Base-by-base conservation (phyloP, 192 early-diverging fungal species). In the Backusella tarrabulga region DNA sequence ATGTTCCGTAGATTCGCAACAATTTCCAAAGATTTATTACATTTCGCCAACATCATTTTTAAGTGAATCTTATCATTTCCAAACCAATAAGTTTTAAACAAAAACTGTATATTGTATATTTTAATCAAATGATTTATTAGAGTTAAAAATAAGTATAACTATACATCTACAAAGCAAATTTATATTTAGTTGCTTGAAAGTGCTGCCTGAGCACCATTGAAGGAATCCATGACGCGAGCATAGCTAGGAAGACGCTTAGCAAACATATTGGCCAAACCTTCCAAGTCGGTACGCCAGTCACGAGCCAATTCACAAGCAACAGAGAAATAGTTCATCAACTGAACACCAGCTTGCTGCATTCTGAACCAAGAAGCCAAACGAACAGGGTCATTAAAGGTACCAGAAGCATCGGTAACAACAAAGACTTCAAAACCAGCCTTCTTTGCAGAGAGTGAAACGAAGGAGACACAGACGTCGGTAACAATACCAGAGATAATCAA, bases 391-490 rank as follows among this genome's bases (percentile, higher is more conserved):
- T 73, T 72, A 71, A 81, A 81, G 23, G 79, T 74, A 68, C 79
- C 79, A 46, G 79, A 81, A 34, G 79, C 79, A 77, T 81, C 79
- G 14, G 72, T 77, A 72, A 77, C 79, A 52, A 73, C 79, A 72
- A 77, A 81, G 15, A 81, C 79, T 29, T 81, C 69, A 54, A 73
- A 81, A 52, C 79, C 79, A 68, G 76, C 79, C 34, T 69, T 70
- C 76, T 77, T 81, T 60, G 79, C 79, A 70, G 79, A 81, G 29
- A 81, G 69, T 41, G 79, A 54, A 74, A 67, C 67, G 38, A 81
- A 81, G n/a, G 79, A 34, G 54, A 81, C 68, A 68, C 79, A 81
- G 40, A 81, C 79, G 74, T 81, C 79, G 34, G 79, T 80, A 29
- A 80, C 79, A 56, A 79, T 79, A 71, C 78, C 78, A 71, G 73